These are phyloP conservation scores for Suillus subaureus DNA, from an alignment of 768 basidiomycete species.

Conservation along the genomic window DNA sequence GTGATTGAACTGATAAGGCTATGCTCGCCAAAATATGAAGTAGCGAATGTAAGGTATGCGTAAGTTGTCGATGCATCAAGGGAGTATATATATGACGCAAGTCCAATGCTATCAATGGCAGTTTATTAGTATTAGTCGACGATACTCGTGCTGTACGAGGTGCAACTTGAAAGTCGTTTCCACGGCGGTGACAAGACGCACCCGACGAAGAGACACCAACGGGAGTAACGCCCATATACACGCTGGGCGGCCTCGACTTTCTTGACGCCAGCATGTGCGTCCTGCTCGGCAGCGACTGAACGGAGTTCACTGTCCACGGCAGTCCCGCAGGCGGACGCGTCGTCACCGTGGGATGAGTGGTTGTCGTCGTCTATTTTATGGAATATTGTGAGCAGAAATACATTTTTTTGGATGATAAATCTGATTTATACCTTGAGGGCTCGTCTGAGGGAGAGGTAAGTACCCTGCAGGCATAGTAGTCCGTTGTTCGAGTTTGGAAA, in stretches of 20 bases:
- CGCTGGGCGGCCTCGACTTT: constrained; percentile 53
- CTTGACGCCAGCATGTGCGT: constrained; percentile 43
- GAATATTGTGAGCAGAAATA: constrained; percentile 6
- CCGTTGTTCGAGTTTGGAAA: background rate
- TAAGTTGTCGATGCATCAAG: constrained; percentile 72
- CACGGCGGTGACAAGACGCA: constrained; percentile 24
- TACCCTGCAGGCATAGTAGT: constrained; percentile 22
- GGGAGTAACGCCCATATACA: constrained; percentile 55
- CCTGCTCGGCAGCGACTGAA: constrained; percentile 18
- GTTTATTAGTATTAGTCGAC: background rate
- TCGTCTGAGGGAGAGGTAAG: constrained; percentile 15
- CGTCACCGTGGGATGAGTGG: background rate
- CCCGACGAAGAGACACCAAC: constrained; percentile 65
- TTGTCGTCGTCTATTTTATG: constrained; percentile 10
- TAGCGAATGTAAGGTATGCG: constrained; percentile 61
- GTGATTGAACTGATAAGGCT: constrained; percentile 58
- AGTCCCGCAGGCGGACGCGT: background rate
- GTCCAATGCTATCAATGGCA: constrained; percentile 45
- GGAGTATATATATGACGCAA: constrained; percentile 78
- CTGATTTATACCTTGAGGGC: constrained; percentile 17
- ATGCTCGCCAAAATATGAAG: constrained; percentile 53
- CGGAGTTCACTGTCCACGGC: background rate
- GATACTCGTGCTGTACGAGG: too few relatives aligned
- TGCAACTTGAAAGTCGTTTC: background rate
- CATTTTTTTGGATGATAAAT: background rate